Base-by-base conservation (phyloP, 805 yeast genomes). In the Cyberlindnera amylophila region DNA sequence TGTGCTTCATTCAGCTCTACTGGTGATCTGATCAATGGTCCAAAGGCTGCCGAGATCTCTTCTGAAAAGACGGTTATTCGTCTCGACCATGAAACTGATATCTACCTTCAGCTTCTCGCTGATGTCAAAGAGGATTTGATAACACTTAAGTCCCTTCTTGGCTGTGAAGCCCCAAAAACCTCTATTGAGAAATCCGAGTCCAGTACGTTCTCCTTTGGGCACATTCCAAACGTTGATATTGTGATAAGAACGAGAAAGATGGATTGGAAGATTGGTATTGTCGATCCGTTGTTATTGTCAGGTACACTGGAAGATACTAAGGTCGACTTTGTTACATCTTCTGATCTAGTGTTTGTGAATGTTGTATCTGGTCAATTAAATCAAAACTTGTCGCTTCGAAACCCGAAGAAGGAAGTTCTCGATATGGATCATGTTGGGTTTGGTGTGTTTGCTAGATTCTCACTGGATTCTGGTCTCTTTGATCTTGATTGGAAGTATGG, bases 201-300 rank as follows among this genome's bases (percentile, higher is more conserved):
- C 24, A 21, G 9, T 9, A 21, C 24, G 9, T 21, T 6, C 9
- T 9, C 24, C 18, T 16, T 31, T 4, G 10, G 21, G 13, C 15
- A 6, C 2, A 13, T 44, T 8, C 49, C 53, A 4, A 12, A 12
- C 8, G 8, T 41, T 9, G 34, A 35, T 28, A 14, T 42, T 14
- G 16, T 16, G 6, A 16, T 45, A 17, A 24, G 23, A 7, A 38
- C 24, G 13, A 32, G 45, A 28, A n/a, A 11, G 9, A 43, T 47
- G 21, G 42, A 37, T 16, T 50, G 53, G 53, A 41, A 28, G 6
- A 7, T 50, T 11, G 35, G 39, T 3, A 17, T 45, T 4, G 13
- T 50, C n/a, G 50, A 50, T 29, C 51, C 51, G 2, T 14, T 50
- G 10, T 7, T 27, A 8, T 10, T 36, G 4, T 11, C 26, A 6